Base-by-base conservation (phyloP, 1,139 yeast species). In the Magnusiomyces tetraspermus region DNA sequence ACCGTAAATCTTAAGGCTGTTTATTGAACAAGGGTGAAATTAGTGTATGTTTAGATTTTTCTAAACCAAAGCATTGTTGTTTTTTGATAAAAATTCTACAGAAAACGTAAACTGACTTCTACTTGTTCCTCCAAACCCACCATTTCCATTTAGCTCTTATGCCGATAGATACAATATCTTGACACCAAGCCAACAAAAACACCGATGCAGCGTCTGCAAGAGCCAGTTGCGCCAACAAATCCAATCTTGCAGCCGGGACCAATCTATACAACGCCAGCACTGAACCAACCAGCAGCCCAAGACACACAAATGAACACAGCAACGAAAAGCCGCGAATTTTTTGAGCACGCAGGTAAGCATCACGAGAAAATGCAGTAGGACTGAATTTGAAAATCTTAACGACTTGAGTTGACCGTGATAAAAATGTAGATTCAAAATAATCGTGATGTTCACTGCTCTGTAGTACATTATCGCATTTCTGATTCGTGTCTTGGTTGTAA, bases 121-220 rank as follows among this genome's bases (percentile, higher is more conserved):
- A 8, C 33, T 30, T 30, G 13, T n/a, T n/a, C n/a, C n/a, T 30
- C 33, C 33, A 30, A 30, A 30, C 33, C 40, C 43, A 24, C 24
- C 46, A 42, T 13, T 17, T 15, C 42, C 19, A 36, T 10, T 33
- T 19, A 6, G 15, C n/a, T 5, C 17, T 17, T 11, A 46, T 36
- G 36, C 37, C 42, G 2, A 40, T 4, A 19, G 47, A 21, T 15
- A 53, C 57, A 2, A 58, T 15, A 42, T 60, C 63, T 26, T 60
- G 63, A 10, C 59, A 59, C 1, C 59, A 42, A 2, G 60, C 58
- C 21, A 60, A 46, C 13, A 56, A 51, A 45, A 53, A 60, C 6
- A 60, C 59, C 1, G 61, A 55, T 19, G 55, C 51, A 10, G 61
- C 61, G 48, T 60, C 63, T n/a, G 59, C 55, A 13, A 60, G 53